These are phyloP conservation scores for Cutaneotrichosporon curvatum DNA, from an alignment of 1,284 basidiomycete species.

Conservation along the genomic window DNA sequence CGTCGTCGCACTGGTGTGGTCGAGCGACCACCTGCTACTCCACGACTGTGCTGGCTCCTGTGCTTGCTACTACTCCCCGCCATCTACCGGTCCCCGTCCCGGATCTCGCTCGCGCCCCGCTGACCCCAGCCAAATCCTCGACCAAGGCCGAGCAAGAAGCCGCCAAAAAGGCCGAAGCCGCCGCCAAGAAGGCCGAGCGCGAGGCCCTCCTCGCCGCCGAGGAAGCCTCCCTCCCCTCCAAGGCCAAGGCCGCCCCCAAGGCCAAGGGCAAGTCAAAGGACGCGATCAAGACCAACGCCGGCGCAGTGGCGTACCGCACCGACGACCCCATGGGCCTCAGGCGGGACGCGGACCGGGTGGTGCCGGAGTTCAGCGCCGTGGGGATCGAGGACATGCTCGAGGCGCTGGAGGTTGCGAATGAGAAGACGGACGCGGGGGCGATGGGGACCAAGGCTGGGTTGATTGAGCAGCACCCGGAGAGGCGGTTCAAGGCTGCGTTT, in stretches of 20 bases:
- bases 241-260: constrained; percentile 52
- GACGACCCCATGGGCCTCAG: constrained; percentile 62
- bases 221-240: constrained; percentile 60
- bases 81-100: too few relatives aligned
- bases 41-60: too few relatives aligned
- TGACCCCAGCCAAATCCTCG: constrained; percentile 35
- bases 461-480: constrained; percentile 92
- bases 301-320: constrained; percentile 25
- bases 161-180: constrained; percentile 50
- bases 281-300: constrained; percentile 10
- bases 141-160: constrained; percentile 62
- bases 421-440: constrained; percentile 86
- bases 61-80: too few relatives aligned
- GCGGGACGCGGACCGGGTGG: constrained; percentile 40
- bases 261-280: constrained; percentile 28
- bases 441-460: constrained; percentile 54
- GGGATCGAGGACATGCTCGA: constrained; percentile 91
- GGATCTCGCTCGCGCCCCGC: too few relatives aligned
- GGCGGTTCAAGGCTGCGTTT: constrained; percentile 86
- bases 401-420: constrained; percentile 77
- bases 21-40: too few relatives aligned
- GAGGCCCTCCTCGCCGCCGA: constrained; percentile 63
- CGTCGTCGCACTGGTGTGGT: too few relatives aligned
- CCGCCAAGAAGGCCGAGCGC: constrained; percentile 50
- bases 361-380: constrained; percentile 69